phyloP scores from a whole-genome alignment of 257 asterid genomes.

The Sherardia arvensis region DNA sequence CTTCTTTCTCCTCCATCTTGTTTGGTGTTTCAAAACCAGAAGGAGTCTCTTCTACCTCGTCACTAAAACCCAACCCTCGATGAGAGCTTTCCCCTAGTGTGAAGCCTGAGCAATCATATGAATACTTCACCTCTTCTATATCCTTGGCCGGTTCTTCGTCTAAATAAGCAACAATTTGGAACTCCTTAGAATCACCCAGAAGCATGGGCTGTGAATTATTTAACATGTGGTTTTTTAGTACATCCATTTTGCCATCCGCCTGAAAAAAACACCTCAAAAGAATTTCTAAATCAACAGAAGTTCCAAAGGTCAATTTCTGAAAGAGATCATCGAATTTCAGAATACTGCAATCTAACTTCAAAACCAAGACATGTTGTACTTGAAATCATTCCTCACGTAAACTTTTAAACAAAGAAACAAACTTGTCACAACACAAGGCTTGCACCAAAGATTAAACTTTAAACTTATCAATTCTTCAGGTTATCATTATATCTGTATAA shows the following conservation, averaged over 20 bases:
- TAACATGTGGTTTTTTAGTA: conserved; percentile 17
- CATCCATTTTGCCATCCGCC: conserved; percentile 28
- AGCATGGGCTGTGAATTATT: conserved; percentile 33
- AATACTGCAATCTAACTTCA: neutral
- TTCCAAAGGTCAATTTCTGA: conserved; percentile 10
- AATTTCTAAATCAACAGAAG: conserved; percentile 16
- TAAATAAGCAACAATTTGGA: conserved; percentile 41
- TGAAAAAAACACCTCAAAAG: conserved; percentile 24
- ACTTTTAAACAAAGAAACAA: neutral
- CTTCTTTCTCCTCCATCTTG: conserved; percentile 40
- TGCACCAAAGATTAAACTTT: neutral
- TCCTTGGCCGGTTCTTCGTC: conserved; percentile 45
- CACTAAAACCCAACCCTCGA: conserved; percentile 65
- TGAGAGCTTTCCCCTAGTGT: conserved; percentile 54
- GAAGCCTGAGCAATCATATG: conserved; percentile 53
- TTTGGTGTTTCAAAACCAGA: conserved; percentile 36
- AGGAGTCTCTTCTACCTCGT: conserved; percentile 32
- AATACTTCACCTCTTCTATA: conserved; percentile 29
- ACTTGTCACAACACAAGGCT: neutral
- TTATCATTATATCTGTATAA: too few species aligned
- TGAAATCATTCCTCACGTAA: neutral
- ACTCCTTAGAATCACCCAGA: conserved; percentile 45
- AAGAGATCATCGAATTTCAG: neutral
- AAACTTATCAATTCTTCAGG: too few species aligned
- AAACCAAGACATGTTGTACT: neutral